Evolutionary conservation across 2,329 filamentous ascomycete species (phyloP).

Genomic region (Tolypocladium guangdongense): DNA sequence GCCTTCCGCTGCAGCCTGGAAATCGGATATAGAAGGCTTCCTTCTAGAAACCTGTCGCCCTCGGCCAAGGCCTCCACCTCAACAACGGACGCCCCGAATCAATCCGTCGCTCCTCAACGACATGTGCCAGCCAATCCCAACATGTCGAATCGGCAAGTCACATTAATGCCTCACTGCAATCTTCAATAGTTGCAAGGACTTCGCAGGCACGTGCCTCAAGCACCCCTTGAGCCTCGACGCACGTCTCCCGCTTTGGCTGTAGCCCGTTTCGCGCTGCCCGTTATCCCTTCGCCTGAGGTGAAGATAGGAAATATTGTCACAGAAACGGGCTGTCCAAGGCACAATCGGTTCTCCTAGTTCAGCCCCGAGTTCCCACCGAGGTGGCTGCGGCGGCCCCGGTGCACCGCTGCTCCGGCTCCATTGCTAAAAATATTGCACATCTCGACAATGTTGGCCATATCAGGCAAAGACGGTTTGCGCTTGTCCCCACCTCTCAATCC

Average conservation of each 20-base stretch:
- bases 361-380: neutral
- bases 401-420: neutral
- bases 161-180: neutral
- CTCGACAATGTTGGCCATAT: neutral
- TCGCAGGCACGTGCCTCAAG: neutral
- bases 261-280: neutral
- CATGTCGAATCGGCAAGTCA: neutral
- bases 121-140: neutral
- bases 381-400: neutral
- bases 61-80: neutral
- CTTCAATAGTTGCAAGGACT: neutral
- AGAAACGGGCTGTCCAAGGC: neutral
- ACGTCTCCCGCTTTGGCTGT: neutral
- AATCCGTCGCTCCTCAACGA: neutral
- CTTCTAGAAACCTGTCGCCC: neutral
- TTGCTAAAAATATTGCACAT: neutral
- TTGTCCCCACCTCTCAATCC: neutral
- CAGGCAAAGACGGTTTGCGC: neutral
- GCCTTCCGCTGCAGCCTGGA: neutral
- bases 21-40: neutral
- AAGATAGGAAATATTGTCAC: neutral
- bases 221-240: neutral
- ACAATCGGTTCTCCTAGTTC: neutral
- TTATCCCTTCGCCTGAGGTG: neutral
- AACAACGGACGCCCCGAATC: neutral